Evolutionary conservation across 2,329 filamentous ascomycete genomes (phyloP).

Genomic region (Xylariaceae sp.): DNA sequence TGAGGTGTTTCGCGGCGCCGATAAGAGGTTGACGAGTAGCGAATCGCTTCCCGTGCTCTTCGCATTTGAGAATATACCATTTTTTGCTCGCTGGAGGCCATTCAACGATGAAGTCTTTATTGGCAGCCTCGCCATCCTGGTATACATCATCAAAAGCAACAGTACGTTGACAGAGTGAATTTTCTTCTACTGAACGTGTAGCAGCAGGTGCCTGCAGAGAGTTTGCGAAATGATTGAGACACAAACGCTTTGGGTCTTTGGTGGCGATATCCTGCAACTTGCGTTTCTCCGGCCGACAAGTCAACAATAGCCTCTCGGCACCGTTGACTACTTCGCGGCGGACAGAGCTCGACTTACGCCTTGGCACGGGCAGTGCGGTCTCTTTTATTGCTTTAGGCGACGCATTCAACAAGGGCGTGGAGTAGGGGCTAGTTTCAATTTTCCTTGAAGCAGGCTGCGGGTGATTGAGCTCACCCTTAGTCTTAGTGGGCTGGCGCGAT

Average conservation of each 20-base stretch:
- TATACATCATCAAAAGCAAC: conserved; percentile 34
- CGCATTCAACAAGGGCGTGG: no score
- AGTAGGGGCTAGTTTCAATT: no score
- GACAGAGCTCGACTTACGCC: background rate
- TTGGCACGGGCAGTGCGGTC: background rate
- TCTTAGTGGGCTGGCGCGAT: no score
- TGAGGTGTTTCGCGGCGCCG: conserved; percentile 36
- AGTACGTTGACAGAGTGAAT: conserved; percentile 13
- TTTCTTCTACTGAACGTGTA: conserved; percentile 2
- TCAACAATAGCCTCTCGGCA: background rate
- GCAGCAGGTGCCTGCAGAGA: conserved; percentile 8
- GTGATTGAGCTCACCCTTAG: no score
- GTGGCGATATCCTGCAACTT: background rate
- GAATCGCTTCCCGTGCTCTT: conserved; percentile 34
- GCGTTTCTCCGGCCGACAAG: background rate
- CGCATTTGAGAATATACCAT: conserved; percentile 37
- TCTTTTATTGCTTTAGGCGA: background rate
- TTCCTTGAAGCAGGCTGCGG: background rate
- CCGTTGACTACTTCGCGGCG: background rate
- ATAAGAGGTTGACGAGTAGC: conserved; percentile 25
- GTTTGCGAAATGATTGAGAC: conserved; percentile 6
- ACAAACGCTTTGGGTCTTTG: conserved; percentile 5
- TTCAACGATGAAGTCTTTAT: conserved; percentile 29
- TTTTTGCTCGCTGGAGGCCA: conserved; percentile 20
- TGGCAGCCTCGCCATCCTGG: conserved; percentile 26